phyloP scores from a whole-genome alignment of 345 rosid genomes.

The Zanthoxylum bungeanum region DNA sequence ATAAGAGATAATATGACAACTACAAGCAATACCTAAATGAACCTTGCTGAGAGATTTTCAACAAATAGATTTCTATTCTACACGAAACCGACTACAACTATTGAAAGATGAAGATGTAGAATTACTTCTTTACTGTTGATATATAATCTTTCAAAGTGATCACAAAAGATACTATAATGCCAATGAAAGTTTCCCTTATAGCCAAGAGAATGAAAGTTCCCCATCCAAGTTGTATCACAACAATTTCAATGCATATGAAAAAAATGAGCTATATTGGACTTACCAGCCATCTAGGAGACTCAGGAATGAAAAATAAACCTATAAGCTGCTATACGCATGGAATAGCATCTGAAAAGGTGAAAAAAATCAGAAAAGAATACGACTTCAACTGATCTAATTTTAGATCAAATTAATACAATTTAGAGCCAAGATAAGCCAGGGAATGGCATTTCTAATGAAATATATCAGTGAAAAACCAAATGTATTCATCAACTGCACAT shows the following conservation, averaged over 20 bases:
- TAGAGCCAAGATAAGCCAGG: constrained; percentile 40
- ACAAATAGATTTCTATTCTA: no score
- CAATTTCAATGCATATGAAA: constrained; percentile 40
- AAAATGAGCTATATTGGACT: not conserved
- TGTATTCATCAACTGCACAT: constrained; percentile 28
- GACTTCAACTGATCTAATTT: not conserved
- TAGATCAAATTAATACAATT: not conserved
- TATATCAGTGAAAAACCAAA: constrained; percentile 24
- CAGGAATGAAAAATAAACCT: constrained; percentile 39
- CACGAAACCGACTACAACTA: no score
- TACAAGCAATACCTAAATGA: no score
- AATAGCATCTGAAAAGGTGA: constrained; percentile 26
- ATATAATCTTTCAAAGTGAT: no score
- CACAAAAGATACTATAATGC: no score
- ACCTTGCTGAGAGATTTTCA: no score
- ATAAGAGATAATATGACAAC: no score
- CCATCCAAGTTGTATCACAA: no score
- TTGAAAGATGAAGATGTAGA: no score
- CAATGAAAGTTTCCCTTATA: no score
- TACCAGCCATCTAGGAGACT: constrained; percentile 60
- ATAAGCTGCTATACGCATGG: constrained; percentile 30
- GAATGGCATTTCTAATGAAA: constrained; percentile 27
- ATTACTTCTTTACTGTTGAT: no score
- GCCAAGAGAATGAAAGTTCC: no score
- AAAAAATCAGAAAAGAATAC: not conserved